Percentiles rank a stretch among this genome's conserved stretches.
Evolutionary conservation across 495 filamentous ascomycete species (phyloP).

Genomic region (Trichocladium antarcticum): DNA sequence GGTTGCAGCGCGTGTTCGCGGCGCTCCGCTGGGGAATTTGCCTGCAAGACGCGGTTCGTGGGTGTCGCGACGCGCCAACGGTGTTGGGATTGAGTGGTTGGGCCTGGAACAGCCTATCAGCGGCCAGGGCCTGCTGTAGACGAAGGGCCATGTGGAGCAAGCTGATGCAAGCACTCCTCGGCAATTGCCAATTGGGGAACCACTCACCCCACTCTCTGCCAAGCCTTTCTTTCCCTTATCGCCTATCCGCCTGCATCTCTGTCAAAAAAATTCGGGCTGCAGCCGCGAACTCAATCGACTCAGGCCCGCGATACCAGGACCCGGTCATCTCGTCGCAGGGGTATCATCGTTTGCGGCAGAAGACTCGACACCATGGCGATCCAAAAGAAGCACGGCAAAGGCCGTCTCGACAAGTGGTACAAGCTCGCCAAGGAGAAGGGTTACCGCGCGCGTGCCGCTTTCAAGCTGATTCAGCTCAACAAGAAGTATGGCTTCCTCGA

Average conservation of each 20-base stretch:
- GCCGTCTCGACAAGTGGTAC: conserved; percentile 95
- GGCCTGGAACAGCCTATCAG: too few species aligned
- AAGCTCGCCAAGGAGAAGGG: conserved; percentile 92
- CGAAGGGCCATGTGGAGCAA: too few species aligned
- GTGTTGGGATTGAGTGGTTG: too few species aligned
- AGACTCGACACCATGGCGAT: conserved; percentile 61
- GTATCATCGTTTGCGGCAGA: background rate
- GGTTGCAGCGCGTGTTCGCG: background rate
- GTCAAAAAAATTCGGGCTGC: conserved; percentile 17
- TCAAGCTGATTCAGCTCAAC: conserved; percentile 98
- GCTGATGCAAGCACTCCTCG: conserved; percentile 4
- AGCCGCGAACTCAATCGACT: background rate
- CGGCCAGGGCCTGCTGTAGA: too few species aligned
- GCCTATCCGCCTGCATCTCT: conserved; percentile 19
- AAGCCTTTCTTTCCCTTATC: conserved; percentile 12
- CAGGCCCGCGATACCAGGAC: background rate
- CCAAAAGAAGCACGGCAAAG: conserved; percentile 99
- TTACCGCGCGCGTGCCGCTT: conserved; percentile 89
- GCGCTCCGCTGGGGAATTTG: background rate
- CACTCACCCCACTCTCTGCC: too few species aligned
- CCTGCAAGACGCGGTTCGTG: conserved; percentile 22
- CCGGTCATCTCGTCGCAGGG: conserved; percentile 1
- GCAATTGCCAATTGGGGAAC: background rate
- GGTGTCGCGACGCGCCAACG: background rate
- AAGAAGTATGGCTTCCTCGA: conserved; percentile 98